phyloP scores from a whole-genome alignment of 257 asterid species.

The Forsythia suspensa region DNA sequence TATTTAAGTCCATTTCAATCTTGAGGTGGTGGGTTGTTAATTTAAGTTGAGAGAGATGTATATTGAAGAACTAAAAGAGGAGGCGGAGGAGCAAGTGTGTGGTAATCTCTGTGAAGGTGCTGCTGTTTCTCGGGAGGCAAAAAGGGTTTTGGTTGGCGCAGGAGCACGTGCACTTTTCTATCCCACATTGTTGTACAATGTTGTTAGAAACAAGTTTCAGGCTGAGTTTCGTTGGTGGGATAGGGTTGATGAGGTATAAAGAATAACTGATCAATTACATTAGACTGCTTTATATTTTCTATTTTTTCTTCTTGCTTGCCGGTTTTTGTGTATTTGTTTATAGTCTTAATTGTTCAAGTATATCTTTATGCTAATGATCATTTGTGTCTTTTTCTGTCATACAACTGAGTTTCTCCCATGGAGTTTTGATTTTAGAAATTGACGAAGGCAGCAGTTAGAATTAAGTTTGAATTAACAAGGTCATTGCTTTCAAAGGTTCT shows the following conservation, averaged over 20 bases:
- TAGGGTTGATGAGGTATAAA: constrained; percentile 81
- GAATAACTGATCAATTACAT: background rate
- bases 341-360: background rate
- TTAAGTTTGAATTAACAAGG: constrained; percentile 7
- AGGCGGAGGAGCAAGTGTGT: constrained; percentile 42
- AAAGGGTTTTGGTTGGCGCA: constrained; percentile 82
- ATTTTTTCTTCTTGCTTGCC: background rate
- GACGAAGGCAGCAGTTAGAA: background rate
- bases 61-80: constrained; percentile 74
- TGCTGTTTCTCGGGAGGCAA: constrained; percentile 59
- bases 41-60: constrained; percentile 44
- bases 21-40: constrained; percentile 13
- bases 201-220: constrained; percentile 80
- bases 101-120: constrained; percentile 40
- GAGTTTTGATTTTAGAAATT: constrained; percentile 17
- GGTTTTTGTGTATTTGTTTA: background rate
- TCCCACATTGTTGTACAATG: constrained; percentile 89
- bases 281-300: background rate
- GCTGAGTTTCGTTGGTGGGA: constrained; percentile 98
- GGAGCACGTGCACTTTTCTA: constrained; percentile 97
- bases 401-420: background rate
- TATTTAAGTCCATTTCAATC: constrained; percentile 8
- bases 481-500: constrained; percentile 7
- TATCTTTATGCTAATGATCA: constrained; percentile 1
- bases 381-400: background rate